phyloP scores from a whole-genome alignment of 2,329 filamentous ascomycete genomes.

The Trichoderma sp. region DNA sequence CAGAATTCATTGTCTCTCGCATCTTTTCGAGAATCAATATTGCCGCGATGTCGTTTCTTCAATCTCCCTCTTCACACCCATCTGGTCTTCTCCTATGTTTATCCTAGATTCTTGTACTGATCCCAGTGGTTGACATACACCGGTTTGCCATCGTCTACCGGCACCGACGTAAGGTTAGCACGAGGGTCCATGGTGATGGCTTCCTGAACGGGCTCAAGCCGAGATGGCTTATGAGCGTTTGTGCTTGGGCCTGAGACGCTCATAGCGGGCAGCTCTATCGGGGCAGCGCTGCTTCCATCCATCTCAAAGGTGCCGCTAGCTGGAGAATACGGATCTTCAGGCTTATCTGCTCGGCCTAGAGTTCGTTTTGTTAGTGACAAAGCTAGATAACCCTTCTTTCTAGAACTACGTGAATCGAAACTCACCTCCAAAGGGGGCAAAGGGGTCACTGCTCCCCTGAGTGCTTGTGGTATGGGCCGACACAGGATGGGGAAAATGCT shows the following conservation, averaged over 20 bases:
- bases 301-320: constrained; percentile 41
- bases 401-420: neutral
- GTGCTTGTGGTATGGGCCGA: constrained; percentile 34
- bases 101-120: constrained; percentile 31
- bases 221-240: neutral
- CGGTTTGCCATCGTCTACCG: constrained; percentile 35
- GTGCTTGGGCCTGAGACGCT: constrained; percentile 23
- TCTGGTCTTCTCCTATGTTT: neutral
- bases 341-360: constrained; percentile 40
- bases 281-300: constrained; percentile 38
- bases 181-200: constrained; percentile 34
- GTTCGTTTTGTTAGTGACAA: neutral
- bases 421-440: constrained; percentile 50
- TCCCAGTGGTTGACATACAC: constrained; percentile 44
- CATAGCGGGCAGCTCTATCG: constrained; percentile 40
- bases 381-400: neutral
- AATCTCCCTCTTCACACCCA: neutral
- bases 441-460: constrained; percentile 39
- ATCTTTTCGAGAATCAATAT: neutral
- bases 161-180: constrained; percentile 40
- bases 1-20: neutral
- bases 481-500: constrained; percentile 32
- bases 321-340: constrained; percentile 33
- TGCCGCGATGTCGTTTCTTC: neutral
- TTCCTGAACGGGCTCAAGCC: constrained; percentile 25